A percentile compares a stretch with the other conserved stretches of the same genome.
phyloP scores from a whole-genome alignment of 306 rosid genomes.

The Dalbergia cochinchinensis region DNA sequence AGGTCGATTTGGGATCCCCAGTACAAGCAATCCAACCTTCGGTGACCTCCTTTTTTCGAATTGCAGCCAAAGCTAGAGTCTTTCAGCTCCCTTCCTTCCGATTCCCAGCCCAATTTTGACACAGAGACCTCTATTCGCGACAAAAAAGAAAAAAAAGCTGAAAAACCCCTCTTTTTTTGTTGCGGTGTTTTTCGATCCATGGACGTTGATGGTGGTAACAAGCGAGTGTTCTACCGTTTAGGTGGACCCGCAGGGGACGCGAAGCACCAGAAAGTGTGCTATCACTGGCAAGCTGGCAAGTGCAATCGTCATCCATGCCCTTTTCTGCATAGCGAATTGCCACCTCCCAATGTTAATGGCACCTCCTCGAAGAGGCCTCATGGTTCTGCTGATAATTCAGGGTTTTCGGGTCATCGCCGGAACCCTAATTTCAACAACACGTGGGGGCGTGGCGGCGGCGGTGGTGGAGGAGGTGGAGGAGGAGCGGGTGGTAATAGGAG shows the following conservation, averaged over 20 bases:
- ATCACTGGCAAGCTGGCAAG: slow-evolving; percentile 94
- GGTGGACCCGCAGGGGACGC: slow-evolving; percentile 60
- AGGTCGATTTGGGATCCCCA: slow-evolving; percentile 13
- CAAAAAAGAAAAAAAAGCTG: too few species aligned
- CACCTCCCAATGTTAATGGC: slow-evolving; percentile 62
- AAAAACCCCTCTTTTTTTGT: background rate
- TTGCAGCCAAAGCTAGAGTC: slow-evolving; percentile 20
- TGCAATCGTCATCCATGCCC: slow-evolving; percentile 85
- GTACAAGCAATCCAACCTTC: background rate
- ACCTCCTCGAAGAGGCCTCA: slow-evolving; percentile 69
- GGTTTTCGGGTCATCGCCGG: slow-evolving; percentile 62
- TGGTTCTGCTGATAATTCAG: slow-evolving; percentile 59
- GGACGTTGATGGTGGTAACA: slow-evolving; percentile 83
- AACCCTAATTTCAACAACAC: slow-evolving; percentile 54
- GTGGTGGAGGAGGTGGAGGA: slow-evolving; percentile 50
- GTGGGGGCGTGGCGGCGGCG: slow-evolving; percentile 70
- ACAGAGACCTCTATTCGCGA: background rate
- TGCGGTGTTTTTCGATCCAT: slow-evolving; percentile 43
- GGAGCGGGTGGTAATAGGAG: slow-evolving; percentile 46
- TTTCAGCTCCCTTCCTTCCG: background rate
- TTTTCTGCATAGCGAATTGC: slow-evolving; percentile 74
- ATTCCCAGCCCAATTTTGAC: slow-evolving; percentile 5
- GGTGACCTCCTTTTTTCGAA: background rate
- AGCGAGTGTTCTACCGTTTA: slow-evolving; percentile 79
- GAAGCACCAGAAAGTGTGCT: slow-evolving; percentile 81